A percentile compares a stretch with the other conserved stretches of the same genome.
These are phyloP conservation scores for Neonectria magnoliae DNA, from an alignment of 2,329 filamentous ascomycete genomes.

Conservation along the genomic window DNA sequence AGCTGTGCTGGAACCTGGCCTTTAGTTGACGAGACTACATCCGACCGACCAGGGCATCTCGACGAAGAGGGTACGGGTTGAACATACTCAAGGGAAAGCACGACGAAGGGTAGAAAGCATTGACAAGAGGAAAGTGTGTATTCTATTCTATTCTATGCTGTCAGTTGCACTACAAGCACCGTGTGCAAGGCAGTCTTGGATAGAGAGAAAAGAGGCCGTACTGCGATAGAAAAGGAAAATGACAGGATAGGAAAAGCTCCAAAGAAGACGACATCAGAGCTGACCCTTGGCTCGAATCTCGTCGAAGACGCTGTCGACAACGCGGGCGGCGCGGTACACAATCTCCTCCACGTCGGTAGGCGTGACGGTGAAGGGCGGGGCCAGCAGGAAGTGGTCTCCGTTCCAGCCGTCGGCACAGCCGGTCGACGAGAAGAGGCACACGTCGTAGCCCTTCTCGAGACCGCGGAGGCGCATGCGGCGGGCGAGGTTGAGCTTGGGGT, in stretches of 20 bases:
- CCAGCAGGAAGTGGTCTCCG: conserved; percentile 6
- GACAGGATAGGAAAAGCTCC: too few species aligned
- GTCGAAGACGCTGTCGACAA: conserved; percentile 8
- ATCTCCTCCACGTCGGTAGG: conserved; percentile 3
- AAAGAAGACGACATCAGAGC: not conserved
- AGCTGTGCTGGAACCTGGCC: not conserved
- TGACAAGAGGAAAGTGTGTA: not conserved
- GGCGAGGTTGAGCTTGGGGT: conserved; percentile 7
- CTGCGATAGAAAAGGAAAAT: not conserved
- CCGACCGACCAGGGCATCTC: not conserved
- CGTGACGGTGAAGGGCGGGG: conserved; percentile 8
- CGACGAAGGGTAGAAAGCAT: too few species aligned
- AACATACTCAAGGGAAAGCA: too few species aligned
- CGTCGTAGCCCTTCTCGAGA: conserved; percentile 8
- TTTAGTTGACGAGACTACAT: not conserved
- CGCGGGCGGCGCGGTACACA: conserved; percentile 5
- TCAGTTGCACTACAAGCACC: not conserved
- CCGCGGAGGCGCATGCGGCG: conserved; percentile 7
- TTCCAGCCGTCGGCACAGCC: conserved; percentile 8
- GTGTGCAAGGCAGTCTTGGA: not conserved
- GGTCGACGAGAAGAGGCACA: conserved; percentile 7
- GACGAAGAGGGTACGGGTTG: not conserved
- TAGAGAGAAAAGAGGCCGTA: not conserved
- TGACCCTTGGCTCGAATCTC: not conserved
- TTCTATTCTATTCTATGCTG: not conserved